Conservation (phyloP, 371 early-diverging fungal species). For the Lichtheimia hyalospora region DNA sequence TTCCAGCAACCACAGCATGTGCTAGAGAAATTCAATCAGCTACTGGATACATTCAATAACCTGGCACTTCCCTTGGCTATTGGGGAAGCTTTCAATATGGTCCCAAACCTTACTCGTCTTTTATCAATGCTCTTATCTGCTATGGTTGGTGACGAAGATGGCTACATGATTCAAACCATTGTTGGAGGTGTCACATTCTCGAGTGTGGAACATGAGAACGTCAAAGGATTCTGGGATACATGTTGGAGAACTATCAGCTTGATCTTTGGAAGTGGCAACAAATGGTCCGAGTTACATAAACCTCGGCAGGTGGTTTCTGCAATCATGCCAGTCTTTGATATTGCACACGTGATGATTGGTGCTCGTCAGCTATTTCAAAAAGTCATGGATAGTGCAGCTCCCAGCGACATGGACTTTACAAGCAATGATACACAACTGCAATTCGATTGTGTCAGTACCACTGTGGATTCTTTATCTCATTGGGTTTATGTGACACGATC, state of each 20-base stretch:
- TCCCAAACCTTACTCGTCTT: slow-evolving; percentile 9
- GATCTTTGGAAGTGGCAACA: slow-evolving; percentile 22
- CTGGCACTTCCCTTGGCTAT: slow-evolving; percentile 14
- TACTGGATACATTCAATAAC: slow-evolving; percentile 28
- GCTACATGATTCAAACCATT: slow-evolving; percentile 12
- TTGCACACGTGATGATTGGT: slow-evolving; percentile 23
- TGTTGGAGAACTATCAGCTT: slow-evolving; percentile 32
- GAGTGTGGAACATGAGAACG: slow-evolving; percentile 20
- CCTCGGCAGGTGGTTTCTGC: slow-evolving; percentile 31
- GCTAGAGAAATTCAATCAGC: slow-evolving; percentile 20
- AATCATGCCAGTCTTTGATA: slow-evolving; percentile 30
- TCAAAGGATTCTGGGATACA: slow-evolving; percentile 34
- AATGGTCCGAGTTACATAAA: slow-evolving; percentile 36
- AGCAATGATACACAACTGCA: slow-evolving; percentile 8
- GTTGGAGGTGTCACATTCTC: slow-evolving; percentile 2
- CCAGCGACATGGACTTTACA: slow-evolving; percentile 1
- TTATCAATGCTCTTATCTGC: slow-evolving; percentile 7
- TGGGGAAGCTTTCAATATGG: slow-evolving; percentile 19
- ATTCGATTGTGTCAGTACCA: slow-evolving; percentile 16
- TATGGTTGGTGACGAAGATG: slow-evolving; percentile 20
- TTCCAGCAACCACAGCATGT: background rate
- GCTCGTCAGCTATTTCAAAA: slow-evolving; percentile 26
- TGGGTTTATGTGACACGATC: slow-evolving; percentile 46
- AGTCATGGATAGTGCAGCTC: slow-evolving; percentile 8
- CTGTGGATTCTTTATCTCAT: slow-evolving; percentile 36